Percentiles rank a stretch among this genome's conserved stretches.
phyloP scores from a whole-genome alignment of 495 filamentous ascomycete genomes.

The Hamigera avellanea region DNA sequence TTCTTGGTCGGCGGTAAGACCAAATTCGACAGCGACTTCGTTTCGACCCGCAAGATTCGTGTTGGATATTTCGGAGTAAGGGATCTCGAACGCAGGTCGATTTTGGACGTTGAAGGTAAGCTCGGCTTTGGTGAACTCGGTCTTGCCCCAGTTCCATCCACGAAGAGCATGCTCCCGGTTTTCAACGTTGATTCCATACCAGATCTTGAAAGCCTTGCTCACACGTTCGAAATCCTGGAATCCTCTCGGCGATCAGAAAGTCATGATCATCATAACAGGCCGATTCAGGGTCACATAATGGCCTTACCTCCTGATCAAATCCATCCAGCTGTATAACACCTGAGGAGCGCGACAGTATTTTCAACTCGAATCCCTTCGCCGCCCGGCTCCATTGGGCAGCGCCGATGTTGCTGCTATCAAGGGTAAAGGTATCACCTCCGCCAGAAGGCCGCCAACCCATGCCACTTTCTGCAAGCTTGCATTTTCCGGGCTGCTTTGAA shows the following conservation, averaged over 20 bases:
- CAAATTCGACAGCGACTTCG: conserved; percentile 93
- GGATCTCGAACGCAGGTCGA: conserved; percentile 92
- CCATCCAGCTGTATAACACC: conserved; percentile 91
- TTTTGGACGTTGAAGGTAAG: conserved; percentile 95
- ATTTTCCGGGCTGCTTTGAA: conserved; percentile 80
- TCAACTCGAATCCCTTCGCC: conserved; percentile 83
- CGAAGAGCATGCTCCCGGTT: conserved; percentile 86
- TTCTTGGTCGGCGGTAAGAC: conserved; percentile 58
- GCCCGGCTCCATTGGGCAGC: conserved; percentile 93
- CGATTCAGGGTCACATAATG: no score
- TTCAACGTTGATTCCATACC: conserved; percentile 89
- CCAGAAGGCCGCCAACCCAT: conserved; percentile 86
- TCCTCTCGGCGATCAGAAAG: no score
- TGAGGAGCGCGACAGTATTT: conserved; percentile 69
- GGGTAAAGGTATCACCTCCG: conserved; percentile 83
- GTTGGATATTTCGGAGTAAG: conserved; percentile 95
- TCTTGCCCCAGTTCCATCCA: conserved; percentile 99
- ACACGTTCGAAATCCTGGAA: conserved; percentile 77
- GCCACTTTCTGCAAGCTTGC: conserved; percentile 84
- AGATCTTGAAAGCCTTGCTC: conserved; percentile 83
- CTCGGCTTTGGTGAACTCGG: conserved; percentile 91
- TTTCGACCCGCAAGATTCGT: conserved; percentile 97
- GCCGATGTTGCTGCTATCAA: conserved; percentile 70
- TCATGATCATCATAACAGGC: no score
- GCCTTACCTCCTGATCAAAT: conserved; percentile 71